A percentile compares a stretch with the other conserved stretches of the same genome.
phyloP scores from a whole-genome alignment of 2,329 filamentous ascomycete genomes.

The Botrytis elliptica region DNA sequence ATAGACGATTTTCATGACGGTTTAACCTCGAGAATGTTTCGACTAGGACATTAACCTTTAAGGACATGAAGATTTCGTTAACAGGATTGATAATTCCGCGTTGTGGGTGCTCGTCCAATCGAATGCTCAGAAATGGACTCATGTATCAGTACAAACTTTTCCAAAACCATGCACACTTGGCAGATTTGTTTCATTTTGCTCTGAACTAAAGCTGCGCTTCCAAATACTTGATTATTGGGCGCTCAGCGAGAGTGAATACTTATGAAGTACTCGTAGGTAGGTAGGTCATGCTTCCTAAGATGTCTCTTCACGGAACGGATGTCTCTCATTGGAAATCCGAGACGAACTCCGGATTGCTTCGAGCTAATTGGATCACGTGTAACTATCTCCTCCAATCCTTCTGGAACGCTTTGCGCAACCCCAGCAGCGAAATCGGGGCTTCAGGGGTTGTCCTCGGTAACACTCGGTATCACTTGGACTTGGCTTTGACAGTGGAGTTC shows the following conservation, averaged over 20 bases:
- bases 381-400: not conserved
- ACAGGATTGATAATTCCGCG: not conserved
- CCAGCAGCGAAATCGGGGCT: conserved; percentile 8
- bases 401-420: not conserved
- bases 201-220: not conserved
- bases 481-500: conserved; percentile 5
- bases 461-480: not conserved
- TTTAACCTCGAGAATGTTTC: conserved; percentile 7
- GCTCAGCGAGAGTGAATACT: not conserved
- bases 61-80: not conserved
- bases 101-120: not conserved
- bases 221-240: not conserved
- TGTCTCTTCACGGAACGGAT: not conserved
- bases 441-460: not conserved
- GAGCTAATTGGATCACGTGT: conserved; percentile 5
- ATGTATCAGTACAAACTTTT: conserved; percentile 7
- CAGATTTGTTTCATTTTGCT: not conserved
- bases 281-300: not conserved
- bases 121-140: not conserved
- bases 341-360: not conserved
- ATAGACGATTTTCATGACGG: not conserved
- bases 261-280: not conserved
- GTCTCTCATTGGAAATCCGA: conserved; percentile 1
- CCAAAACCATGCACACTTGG: not conserved
- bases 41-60: not conserved